A percentile compares a stretch with the other conserved stretches of the same genome.
These are phyloP conservation scores for Isabelozyma pseudorhagii DNA, from an alignment of 805 yeast species.

Conservation along the genomic window DNA sequence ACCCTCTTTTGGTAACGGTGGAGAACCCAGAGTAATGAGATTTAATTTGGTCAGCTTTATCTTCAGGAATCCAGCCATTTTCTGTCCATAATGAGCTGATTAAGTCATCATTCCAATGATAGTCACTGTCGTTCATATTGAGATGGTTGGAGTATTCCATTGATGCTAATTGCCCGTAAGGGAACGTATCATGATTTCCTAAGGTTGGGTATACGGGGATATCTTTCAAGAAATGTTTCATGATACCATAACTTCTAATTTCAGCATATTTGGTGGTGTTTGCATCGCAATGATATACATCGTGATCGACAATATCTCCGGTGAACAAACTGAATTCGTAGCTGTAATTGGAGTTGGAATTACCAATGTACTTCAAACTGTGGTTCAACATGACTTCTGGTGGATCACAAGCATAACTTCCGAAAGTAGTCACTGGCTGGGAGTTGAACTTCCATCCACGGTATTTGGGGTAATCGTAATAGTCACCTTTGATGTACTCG, in stretches of 20 bases:
- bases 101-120: constrained; percentile 38
- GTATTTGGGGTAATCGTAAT: constrained; percentile 25
- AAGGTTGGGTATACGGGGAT: constrained; percentile 60
- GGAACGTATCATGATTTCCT: constrained; percentile 74
- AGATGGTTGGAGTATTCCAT: constrained; percentile 11
- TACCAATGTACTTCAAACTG: constrained; percentile 46
- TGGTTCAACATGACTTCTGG: constrained; percentile 62
- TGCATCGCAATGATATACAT: constrained; percentile 46
- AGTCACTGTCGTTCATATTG: constrained; percentile 9
- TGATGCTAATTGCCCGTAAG: constrained; percentile 68
- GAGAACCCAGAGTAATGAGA: constrained; percentile 64
- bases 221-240: constrained; percentile 49
- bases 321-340: constrained; percentile 68
- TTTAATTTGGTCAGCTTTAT: constrained; percentile 20
- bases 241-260: constrained; percentile 61
- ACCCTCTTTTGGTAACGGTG: constrained; percentile 50
- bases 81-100: constrained; percentile 34
- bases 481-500: constrained; percentile 27
- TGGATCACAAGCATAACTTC: constrained; percentile 62
- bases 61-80: constrained; percentile 34
- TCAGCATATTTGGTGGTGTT: constrained; percentile 72
- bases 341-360: constrained; percentile 24
- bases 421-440: constrained; percentile 59
- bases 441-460: constrained; percentile 29
- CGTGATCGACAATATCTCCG: constrained; percentile 74